Base-by-base conservation (phyloP, 495 filamentous ascomycete genomes). In the Articulospora tetracladia region DNA sequence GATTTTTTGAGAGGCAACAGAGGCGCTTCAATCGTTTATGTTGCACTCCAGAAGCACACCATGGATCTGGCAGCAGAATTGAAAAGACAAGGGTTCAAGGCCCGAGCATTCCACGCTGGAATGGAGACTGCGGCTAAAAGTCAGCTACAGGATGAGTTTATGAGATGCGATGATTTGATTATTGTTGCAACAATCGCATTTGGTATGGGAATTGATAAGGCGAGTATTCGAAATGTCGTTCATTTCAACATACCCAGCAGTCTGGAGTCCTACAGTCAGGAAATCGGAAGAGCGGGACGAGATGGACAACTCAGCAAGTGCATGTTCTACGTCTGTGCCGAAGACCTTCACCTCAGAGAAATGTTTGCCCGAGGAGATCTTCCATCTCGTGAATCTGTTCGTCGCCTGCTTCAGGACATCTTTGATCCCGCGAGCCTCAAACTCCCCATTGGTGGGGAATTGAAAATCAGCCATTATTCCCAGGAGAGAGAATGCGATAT, bases 141-240 rank as follows among this genome's bases (percentile, higher is more conserved):
- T 1, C 32, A 62, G 2, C 66, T 77, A 10, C 83, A 86, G 61
- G 78, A 84, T 0, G 67, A 71, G 0, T 86, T 85, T 58, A 82
- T 85, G 79, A 67, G 64, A 6, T 67, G 68, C 12, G 66, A 69
- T 3, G 67, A 78, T 39, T 59, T 76, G 8, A 76, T 83, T 20
- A 79, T 84, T 27, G 80, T 81, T 7, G 82, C 81, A 17, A 85
- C 83, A 0, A 85, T 85, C 57, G 82, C 82, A 11, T 85, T 85
- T 36, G 81, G 81, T 17, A 83, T 84, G 81, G 81, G 81, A 0
- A 82, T 84, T 26, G 81, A 84, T 59, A 85, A 85, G 62, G 36
- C 80, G 0, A 71, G 83, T 53, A 84, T 86, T 46, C 71, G 82
- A n/a, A 84, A 82, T 55, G 69, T 86, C 28, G 67, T 84, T 8